A percentile compares a stretch with the other conserved stretches of the same genome.
Conservation (phyloP, 75 land plant genomes). For the Pinus taeda region DNA sequence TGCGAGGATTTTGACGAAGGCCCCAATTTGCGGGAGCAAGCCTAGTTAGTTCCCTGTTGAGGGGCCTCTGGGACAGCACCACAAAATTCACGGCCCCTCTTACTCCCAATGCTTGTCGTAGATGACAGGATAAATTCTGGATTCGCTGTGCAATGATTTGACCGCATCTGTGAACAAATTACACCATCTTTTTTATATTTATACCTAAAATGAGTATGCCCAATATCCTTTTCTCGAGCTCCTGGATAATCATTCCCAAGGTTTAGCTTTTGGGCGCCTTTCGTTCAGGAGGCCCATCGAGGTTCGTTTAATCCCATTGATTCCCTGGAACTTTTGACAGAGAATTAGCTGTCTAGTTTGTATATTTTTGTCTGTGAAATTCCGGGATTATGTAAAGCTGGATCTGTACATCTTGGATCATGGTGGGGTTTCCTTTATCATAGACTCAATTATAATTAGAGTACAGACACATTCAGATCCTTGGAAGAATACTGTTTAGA, state of each 20-base stretch:
- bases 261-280: background rate
- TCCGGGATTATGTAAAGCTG: background rate
- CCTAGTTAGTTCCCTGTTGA: too few species aligned
- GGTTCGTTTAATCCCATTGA: background rate
- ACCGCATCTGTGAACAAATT: background rate
- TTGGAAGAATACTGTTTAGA: constrained; percentile 1
- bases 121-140: background rate
- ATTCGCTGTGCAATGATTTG: background rate
- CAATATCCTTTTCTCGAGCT: background rate
- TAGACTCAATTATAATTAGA: background rate
- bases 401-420: constrained; percentile 1
- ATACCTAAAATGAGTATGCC: background rate
- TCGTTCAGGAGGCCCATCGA: constrained; percentile 1
- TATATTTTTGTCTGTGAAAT: background rate
- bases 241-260: background rate
- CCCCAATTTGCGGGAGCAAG: too few species aligned
- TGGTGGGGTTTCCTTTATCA: constrained; percentile 8
- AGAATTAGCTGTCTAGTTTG: constrained; percentile 4
- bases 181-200: background rate
- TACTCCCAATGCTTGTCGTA: too few species aligned
- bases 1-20: too few species aligned
- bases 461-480: background rate
- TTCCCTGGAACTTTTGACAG: background rate
- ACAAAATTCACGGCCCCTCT: too few species aligned
- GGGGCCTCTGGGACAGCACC: too few species aligned